Evolutionary conservation across 2,329 filamentous ascomycete species (phyloP).

Genomic region (Fusarium robinianum): DNA sequence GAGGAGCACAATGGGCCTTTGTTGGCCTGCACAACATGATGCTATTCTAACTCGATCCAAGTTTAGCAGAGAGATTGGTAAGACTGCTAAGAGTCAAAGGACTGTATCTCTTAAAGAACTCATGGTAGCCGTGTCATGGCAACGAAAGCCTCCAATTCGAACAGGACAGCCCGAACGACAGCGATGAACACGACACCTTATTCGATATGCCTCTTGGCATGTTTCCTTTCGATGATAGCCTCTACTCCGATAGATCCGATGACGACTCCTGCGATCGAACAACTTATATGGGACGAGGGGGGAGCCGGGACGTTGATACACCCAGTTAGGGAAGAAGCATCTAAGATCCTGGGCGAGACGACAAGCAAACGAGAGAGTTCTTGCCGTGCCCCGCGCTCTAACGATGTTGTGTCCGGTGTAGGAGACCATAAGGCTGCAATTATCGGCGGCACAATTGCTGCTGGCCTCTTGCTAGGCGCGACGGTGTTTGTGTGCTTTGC

Average conservation of each 20-base stretch:
- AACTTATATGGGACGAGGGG: constrained; percentile 1
- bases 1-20: constrained; percentile 13
- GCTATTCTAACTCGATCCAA: constrained; percentile 17
- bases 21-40: constrained; percentile 8
- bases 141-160: too few species aligned
- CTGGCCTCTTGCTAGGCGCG: constrained; percentile 22
- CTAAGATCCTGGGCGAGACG: background rate
- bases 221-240: constrained; percentile 7
- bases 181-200: constrained; percentile 1
- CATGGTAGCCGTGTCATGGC: too few species aligned
- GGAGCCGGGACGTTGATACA: constrained; percentile 9
- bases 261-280: constrained; percentile 3
- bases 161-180: constrained; percentile 11
- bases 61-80: too few species aligned
- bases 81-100: too few species aligned
- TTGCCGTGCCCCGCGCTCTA: background rate
- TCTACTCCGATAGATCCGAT: constrained; percentile 12
- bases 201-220: constrained; percentile 9
- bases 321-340: constrained; percentile 1
- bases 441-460: constrained; percentile 26
- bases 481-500: constrained; percentile 25
- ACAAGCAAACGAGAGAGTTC: background rate
- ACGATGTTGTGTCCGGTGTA: background rate
- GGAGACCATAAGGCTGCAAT: constrained; percentile 19
- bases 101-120: too few species aligned